Conservation (phyloP, 495 filamentous ascomycete species). For the Penicillium atrosanguineum region DNA sequence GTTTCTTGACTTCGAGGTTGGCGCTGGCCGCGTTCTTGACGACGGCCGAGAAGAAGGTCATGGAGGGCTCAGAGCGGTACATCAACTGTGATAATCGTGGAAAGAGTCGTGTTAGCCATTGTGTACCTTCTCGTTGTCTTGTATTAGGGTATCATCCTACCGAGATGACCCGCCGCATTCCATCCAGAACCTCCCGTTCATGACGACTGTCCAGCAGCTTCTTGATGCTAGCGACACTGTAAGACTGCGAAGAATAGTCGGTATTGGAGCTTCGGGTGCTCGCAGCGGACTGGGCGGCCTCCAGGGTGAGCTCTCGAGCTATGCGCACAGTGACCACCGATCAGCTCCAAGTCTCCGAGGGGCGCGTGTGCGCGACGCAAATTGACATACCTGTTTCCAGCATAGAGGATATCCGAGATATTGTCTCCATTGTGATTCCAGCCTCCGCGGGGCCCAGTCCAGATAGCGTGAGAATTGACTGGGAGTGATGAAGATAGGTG, state of each 20-base stretch:
- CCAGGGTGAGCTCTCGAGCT: slow-evolving; percentile 95
- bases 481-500: slow-evolving; percentile 16
- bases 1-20: slow-evolving; percentile 90
- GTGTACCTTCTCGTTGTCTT: background rate
- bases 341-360: slow-evolving; percentile 18
- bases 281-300: slow-evolving; percentile 84
- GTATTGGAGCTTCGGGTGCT: slow-evolving; percentile 39
- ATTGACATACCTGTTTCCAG: slow-evolving; percentile 76
- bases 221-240: slow-evolving; percentile 69
- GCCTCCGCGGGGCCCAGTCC: slow-evolving; percentile 22
- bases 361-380: background rate
- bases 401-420: slow-evolving; percentile 86
- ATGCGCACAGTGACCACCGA: slow-evolving; percentile 26
- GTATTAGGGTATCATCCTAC: slow-evolving; percentile 48
- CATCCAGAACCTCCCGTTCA: slow-evolving; percentile 91
- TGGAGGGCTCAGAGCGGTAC: slow-evolving; percentile 79
- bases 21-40: slow-evolving; percentile 95
- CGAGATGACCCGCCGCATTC: slow-evolving; percentile 83
- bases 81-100: slow-evolving; percentile 64
- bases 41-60: slow-evolving; percentile 87
- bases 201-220: slow-evolving; percentile 91
- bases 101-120: slow-evolving; percentile 21
- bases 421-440: slow-evolving; percentile 76
- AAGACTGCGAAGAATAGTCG: slow-evolving; percentile 41
- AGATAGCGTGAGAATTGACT: slow-evolving; percentile 14